Evolutionary conservation across 1,284 basidiomycete species (phyloP), one percentile per base, ranked within the genome.

Genomic region (Ustilago crameri): DNA sequence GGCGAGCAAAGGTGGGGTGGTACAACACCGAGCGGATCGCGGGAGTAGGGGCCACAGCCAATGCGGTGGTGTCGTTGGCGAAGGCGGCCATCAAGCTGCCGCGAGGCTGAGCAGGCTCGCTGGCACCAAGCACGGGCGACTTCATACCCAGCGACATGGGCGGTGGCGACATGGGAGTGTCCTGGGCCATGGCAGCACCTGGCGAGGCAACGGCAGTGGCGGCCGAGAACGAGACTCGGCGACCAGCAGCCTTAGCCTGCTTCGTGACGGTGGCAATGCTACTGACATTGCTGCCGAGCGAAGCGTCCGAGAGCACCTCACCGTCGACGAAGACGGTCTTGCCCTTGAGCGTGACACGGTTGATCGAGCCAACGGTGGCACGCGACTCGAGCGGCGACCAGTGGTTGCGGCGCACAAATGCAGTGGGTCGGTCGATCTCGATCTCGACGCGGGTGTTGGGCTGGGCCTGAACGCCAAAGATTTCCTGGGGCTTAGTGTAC

Each of bases 311-410:
- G 60, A 92, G 85, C 10, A 87, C 80, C 49, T 81, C 86, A n/a
- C 95, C 95, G 78, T 98, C 96, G 17, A 98, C 86, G 86, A 91
- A 93, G 34, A 91, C 88, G 1, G 95, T 97, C 82, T 92, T 90
- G n/a, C 91, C 92, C 76, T 95, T 91, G 63, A 97, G 87, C 51
- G 95, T 89, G 20, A 99, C 95, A 62, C 96, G 89, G 85, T 98
- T 93, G 34, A 98, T 88, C 27, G 89, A 87, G 30, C 94, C 95
- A 8, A 88, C 86, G 22, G 93, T 87, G 2, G 86, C 84, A 42
- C 86, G 88, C 42, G 88, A 87, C 32, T 90, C 88, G 34, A 98
- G 84, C 5, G 95, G 95, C 20, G 95, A 95, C 95, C 95, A 98
- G 54, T 83, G 82, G 42, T 86, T 85, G 22, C 79, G 77, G 65